phyloP scores from a whole-genome alignment of 1,284 basidiomycete species.

The Leccinum pachyderme region DNA sequence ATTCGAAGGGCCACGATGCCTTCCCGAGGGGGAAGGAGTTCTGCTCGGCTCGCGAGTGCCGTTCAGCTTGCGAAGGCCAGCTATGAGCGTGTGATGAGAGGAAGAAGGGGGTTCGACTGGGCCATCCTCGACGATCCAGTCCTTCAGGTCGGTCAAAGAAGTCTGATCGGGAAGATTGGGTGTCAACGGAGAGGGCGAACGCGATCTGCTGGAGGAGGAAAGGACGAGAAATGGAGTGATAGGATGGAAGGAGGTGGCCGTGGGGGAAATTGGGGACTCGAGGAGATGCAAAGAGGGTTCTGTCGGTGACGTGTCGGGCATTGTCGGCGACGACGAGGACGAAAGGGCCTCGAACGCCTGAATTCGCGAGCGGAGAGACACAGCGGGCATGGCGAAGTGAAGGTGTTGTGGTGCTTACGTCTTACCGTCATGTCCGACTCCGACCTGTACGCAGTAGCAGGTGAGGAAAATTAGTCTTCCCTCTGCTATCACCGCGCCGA shows the following conservation, averaged over 20 bases:
- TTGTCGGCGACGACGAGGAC: slow-evolving; percentile 16
- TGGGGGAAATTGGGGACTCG: slow-evolving; percentile 47
- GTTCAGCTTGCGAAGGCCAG: slow-evolving; percentile 23
- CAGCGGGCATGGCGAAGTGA: slow-evolving; percentile 42
- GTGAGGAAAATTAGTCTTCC: slow-evolving; percentile 29
- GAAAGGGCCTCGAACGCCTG: slow-evolving; percentile 49
- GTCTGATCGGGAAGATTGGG: slow-evolving; percentile 53
- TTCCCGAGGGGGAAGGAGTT: slow-evolving; percentile 23
- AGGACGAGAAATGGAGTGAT: slow-evolving; percentile 32
- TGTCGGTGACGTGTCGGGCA: slow-evolving; percentile 1
- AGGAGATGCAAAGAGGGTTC: slow-evolving; percentile 33
- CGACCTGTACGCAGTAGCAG: slow-evolving; percentile 62
- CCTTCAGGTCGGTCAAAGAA: slow-evolving; percentile 69
- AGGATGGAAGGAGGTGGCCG: slow-evolving; percentile 36
- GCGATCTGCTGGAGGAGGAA: slow-evolving; percentile 35
- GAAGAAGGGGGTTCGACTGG: slow-evolving; percentile 31
- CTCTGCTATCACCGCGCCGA: background rate
- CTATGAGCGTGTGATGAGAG: slow-evolving; percentile 16
- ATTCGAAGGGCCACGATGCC: slow-evolving; percentile 10
- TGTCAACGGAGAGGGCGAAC: slow-evolving; percentile 56
- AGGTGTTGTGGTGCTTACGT: background rate
- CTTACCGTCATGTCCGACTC: slow-evolving; percentile 26
- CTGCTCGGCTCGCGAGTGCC: slow-evolving; percentile 26
- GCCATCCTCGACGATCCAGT: slow-evolving; percentile 72
- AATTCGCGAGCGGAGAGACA: slow-evolving; percentile 55